Conservation (phyloP, 768 basidiomycete species). For the Rhodosporidiobolus sp. region DNA sequence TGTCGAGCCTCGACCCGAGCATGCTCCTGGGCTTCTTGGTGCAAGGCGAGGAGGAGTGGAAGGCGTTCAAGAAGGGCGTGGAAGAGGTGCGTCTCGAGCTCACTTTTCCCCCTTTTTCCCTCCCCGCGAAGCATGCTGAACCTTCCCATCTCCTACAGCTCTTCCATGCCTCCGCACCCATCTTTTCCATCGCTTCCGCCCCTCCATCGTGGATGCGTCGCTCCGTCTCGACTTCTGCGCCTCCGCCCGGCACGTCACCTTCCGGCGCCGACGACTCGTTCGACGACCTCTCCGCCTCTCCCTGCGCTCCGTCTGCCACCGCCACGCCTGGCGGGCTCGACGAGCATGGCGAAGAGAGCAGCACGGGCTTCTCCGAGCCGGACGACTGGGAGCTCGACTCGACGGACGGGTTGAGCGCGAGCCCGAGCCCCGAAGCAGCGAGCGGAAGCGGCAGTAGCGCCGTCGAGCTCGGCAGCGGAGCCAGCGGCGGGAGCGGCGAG, state of each 20-base stretch:
- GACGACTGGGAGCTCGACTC: slow-evolving; percentile 65
- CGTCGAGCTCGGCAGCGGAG: neutral
- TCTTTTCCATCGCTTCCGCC: slow-evolving; percentile 83
- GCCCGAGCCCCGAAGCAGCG: neutral
- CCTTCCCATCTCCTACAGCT: slow-evolving; percentile 49
- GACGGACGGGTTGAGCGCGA: slow-evolving; percentile 37
- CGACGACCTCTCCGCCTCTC: slow-evolving; percentile 8
- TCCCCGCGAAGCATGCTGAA: neutral
- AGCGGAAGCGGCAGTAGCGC: neutral
- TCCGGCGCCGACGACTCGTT: slow-evolving; percentile 47
- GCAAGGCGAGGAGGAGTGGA: slow-evolving; percentile 77
- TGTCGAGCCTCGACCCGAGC: slow-evolving; percentile 86
- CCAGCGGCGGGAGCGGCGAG: neutral
- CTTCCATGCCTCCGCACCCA: slow-evolving; percentile 57
- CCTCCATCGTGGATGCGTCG: slow-evolving; percentile 67
- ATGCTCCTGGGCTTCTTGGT: slow-evolving; percentile 94
- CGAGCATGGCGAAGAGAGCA: slow-evolving; percentile 71
- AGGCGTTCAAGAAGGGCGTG: slow-evolving; percentile 70
- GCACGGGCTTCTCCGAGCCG: slow-evolving; percentile 78
- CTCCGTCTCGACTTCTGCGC: slow-evolving; percentile 6
- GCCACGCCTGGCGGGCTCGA: slow-evolving; percentile 39
- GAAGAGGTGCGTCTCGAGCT: slow-evolving; percentile 57
- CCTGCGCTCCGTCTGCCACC: neutral
- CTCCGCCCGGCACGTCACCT: slow-evolving; percentile 12
- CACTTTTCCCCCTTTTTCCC: neutral